Evolutionary conservation across 2,329 filamentous ascomycete genomes (phyloP).

Genomic region (Trichophaea hybrida): DNA sequence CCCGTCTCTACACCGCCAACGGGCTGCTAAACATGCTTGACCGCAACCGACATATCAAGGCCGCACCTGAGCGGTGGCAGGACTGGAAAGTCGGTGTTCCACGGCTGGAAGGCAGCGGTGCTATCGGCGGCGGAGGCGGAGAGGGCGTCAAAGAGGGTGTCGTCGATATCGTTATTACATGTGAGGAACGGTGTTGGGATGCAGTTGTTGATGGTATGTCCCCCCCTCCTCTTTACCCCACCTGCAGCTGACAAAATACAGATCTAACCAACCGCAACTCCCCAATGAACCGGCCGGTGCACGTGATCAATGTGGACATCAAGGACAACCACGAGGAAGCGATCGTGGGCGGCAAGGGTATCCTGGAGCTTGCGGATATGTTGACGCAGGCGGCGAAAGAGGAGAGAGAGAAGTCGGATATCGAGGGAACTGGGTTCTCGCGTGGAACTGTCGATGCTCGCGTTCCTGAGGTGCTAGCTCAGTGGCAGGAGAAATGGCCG

Average conservation of each 20-base stretch:
- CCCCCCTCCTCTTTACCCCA: background rate
- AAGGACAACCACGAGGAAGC: slow-evolving; percentile 98
- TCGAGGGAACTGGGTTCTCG: slow-evolving; percentile 50
- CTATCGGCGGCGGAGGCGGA: slow-evolving; percentile 1
- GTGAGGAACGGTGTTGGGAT: slow-evolving; percentile 96
- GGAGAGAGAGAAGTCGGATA: slow-evolving; percentile 59
- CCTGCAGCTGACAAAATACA: background rate
- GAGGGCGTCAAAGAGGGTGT: slow-evolving; percentile 72
- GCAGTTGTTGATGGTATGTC: slow-evolving; percentile 61
- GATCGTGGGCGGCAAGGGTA: slow-evolving; percentile 73
- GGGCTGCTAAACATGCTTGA: slow-evolving; percentile 92
- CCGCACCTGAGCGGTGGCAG: slow-evolving; percentile 92
- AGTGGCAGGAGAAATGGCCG: slow-evolving; percentile 93
- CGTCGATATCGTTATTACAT: slow-evolving; percentile 90
- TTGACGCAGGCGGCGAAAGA: slow-evolving; percentile 67
- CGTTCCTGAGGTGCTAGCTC: slow-evolving; percentile 78
- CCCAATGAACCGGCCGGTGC: slow-evolving; percentile 79
- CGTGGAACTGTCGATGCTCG: slow-evolving; percentile 75
- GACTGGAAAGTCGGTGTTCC: slow-evolving; percentile 87
- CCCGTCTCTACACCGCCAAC: slow-evolving; percentile 75
- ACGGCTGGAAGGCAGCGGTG: slow-evolving; percentile 16
- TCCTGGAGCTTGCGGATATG: slow-evolving; percentile 75
- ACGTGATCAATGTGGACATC: slow-evolving; percentile 97
- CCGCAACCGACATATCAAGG: slow-evolving; percentile 81
- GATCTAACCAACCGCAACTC: slow-evolving; percentile 76